Evolutionary conservation across 306 rosid genomes (phyloP).

Genomic region (barrel medic (Medicago truncatula)): DNA sequence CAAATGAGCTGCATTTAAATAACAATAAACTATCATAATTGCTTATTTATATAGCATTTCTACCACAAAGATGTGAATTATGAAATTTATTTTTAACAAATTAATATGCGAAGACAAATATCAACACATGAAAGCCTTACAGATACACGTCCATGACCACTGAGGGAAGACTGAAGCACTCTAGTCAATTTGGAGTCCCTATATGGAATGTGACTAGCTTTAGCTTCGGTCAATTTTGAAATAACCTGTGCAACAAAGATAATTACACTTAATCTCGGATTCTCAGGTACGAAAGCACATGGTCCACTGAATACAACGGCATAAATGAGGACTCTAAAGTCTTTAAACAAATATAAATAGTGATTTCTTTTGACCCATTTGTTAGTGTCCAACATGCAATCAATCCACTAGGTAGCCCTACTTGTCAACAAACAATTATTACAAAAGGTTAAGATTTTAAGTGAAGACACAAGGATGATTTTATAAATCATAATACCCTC

Average conservation of each 20-base stretch:
- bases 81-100: constrained; percentile 34
- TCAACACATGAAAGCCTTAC: constrained; percentile 64
- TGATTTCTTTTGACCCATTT: constrained; percentile 9
- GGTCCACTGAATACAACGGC: constrained; percentile 19
- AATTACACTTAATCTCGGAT: constrained; percentile 33
- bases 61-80: constrained; percentile 29
- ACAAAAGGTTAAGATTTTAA: not conserved
- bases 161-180: constrained; percentile 91
- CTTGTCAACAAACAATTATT: not conserved
- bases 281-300: constrained; percentile 29
- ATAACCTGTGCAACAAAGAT: constrained; percentile 73
- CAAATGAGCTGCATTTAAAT: constrained; percentile 85
- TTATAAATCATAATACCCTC: not conserved
- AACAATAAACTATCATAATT: constrained; percentile 36
- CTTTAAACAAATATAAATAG: not conserved
- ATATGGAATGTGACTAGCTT: constrained; percentile 91
- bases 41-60: constrained; percentile 31
- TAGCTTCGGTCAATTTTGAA: constrained; percentile 90
- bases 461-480: not conserved
- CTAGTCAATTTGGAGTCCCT: constrained; percentile 98
- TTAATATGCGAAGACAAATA: constrained; percentile 34
- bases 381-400: constrained; percentile 1
- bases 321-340: not conserved
- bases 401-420: constrained; percentile 20
- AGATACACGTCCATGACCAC: constrained; percentile 98